Conservation (phyloP, 352 stramenopile genomes). For the Phytophthora litchii region DNA sequence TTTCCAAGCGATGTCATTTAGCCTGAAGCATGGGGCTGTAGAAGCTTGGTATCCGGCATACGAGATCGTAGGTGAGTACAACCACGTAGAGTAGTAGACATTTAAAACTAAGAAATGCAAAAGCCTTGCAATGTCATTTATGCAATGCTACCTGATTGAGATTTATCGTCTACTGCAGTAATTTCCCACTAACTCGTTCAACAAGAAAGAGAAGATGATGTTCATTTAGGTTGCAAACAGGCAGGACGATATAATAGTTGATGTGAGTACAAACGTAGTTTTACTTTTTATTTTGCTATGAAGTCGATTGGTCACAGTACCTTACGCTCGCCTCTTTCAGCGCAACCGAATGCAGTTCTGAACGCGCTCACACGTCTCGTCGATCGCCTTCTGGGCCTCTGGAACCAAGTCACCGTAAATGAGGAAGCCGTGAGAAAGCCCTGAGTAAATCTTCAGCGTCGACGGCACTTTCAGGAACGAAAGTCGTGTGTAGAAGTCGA, state of each 20-base stretch:
- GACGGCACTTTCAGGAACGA: conserved; percentile 78
- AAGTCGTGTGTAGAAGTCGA: conserved; percentile 91
- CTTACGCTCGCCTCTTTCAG: background rate
- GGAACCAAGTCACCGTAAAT: conserved; percentile 87
- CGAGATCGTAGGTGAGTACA: conserved; percentile 29
- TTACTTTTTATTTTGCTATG: no score
- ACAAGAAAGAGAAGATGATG: no score
- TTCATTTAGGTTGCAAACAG: no score
- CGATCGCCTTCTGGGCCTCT: conserved; percentile 78
- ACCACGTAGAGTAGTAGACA: conserved; percentile 5
- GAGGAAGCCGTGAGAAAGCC: conserved; percentile 86
- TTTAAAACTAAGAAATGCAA: no score
- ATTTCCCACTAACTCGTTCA: no score
- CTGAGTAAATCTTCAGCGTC: conserved; percentile 85
- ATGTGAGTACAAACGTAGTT: no score
- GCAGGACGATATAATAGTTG: no score
- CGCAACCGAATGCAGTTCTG: conserved; percentile 61
- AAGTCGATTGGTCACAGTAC: no score
- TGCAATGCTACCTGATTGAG: no score
- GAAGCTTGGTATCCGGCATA: conserved; percentile 29
- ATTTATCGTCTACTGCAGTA: no score
- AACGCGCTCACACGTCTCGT: conserved; percentile 82
- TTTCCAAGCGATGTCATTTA: conserved; percentile 22
- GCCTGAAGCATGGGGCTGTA: conserved; percentile 16
- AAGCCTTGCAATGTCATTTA: no score